A percentile compares a stretch with the other conserved stretches of the same genome.
phyloP scores from a whole-genome alignment of 192 early-diverging fungal genomes.

The Coemansia sp. region DNA sequence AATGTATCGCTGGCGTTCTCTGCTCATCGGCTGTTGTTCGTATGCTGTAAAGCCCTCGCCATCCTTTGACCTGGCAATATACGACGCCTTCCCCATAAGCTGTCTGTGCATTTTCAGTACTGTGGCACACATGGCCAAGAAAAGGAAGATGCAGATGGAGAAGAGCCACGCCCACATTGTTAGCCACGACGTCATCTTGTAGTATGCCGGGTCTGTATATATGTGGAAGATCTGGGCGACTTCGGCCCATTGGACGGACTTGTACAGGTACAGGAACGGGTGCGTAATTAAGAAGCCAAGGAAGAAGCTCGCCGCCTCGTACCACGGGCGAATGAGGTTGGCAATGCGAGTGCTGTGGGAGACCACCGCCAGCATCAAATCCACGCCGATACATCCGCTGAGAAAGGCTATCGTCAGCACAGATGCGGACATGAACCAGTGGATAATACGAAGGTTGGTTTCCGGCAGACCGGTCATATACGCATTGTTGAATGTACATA shows the following conservation, averaged over 20 bases:
- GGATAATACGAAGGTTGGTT: conserved; percentile 32
- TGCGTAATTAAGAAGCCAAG: conserved; percentile 40
- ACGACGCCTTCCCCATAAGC: not conserved
- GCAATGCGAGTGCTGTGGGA: conserved; percentile 6
- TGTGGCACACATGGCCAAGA: conserved; percentile 1
- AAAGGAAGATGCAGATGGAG: conserved; percentile 15
- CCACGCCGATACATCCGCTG: conserved; percentile 28
- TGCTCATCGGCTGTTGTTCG: not conserved
- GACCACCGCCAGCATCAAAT: conserved; percentile 15
- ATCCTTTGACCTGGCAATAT: not conserved
- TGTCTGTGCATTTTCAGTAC: conserved; percentile 3
- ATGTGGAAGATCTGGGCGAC: conserved; percentile 38
- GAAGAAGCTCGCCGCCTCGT: conserved; percentile 28
- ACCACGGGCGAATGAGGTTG: conserved; percentile 29
- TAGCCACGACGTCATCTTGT: conserved; percentile 33
- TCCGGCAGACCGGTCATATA: conserved; percentile 34
- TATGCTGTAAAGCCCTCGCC: not conserved
- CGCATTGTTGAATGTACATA: conserved; percentile 40
- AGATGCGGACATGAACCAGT: conserved; percentile 47
- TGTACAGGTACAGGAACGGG: conserved; percentile 43
- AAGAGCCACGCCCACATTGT: conserved; percentile 48
- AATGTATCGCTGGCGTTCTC: conserved; percentile 8
- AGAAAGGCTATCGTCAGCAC: conserved; percentile 34
- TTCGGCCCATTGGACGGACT: conserved; percentile 29
- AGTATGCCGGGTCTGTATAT: conserved; percentile 18